Conservation (phyloP, 192 early-diverging fungal species). For the Backusella sp. region DNA sequence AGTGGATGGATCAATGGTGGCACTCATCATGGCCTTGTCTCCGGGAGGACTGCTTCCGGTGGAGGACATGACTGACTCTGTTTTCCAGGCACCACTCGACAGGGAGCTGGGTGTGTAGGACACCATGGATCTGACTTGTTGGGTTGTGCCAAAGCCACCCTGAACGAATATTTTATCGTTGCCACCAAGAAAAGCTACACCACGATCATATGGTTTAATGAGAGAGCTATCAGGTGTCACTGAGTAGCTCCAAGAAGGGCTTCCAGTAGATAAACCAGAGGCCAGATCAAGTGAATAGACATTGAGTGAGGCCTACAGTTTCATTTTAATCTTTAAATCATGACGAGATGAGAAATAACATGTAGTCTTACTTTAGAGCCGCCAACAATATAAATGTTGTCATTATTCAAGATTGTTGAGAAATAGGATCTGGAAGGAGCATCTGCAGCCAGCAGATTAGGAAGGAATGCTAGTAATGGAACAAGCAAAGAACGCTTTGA, state of each 20-base stretch:
- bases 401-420: background rate
- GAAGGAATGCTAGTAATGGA: conserved; percentile 1
- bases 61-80: background rate
- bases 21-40: background rate
- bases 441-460: background rate
- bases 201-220: background rate
- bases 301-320: background rate
- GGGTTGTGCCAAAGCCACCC: background rate
- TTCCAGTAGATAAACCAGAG: background rate
- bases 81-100: background rate
- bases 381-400: background rate
- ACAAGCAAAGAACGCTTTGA: background rate
- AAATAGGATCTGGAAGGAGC: background rate
- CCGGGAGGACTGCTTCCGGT: background rate
- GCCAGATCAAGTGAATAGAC: background rate
- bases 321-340: background rate
- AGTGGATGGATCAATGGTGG: background rate
- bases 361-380: background rate
- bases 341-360: background rate
- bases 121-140: background rate
- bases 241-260: background rate
- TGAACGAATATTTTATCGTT: background rate
- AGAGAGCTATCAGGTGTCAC: background rate
- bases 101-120: background rate
- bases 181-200: background rate